Evolutionary conservation across 2,329 filamentous ascomycete species (phyloP).

Genomic region (Pezizomycotina sp.): DNA sequence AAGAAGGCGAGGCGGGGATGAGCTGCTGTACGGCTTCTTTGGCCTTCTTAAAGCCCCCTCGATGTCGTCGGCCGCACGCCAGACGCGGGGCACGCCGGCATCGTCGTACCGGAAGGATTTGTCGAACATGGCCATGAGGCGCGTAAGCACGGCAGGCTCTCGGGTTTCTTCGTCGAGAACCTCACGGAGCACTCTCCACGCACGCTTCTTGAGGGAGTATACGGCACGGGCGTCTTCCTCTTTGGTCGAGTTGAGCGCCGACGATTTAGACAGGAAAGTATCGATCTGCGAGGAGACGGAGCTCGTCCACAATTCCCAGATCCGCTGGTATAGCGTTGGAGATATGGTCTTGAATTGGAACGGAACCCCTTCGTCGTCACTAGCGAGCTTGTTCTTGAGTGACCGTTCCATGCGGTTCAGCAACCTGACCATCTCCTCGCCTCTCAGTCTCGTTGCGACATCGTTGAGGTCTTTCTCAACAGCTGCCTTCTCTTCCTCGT

Average conservation of each 20-base stretch:
- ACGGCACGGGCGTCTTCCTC: constrained; percentile 85
- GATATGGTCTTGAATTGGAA: constrained; percentile 18
- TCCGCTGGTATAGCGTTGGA: constrained; percentile 64
- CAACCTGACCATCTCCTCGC: constrained; percentile 89
- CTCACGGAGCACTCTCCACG: constrained; percentile 75
- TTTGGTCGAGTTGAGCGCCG: constrained; percentile 68
- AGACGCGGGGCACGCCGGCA: constrained; percentile 82
- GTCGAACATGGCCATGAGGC: constrained; percentile 45
- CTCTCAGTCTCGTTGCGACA: constrained; percentile 65
- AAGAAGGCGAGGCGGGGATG: constrained; percentile 68
- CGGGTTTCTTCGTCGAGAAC: constrained; percentile 71
- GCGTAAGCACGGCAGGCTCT: constrained; percentile 16
- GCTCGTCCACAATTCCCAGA: constrained; percentile 72
- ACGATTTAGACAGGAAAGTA: constrained; percentile 10
- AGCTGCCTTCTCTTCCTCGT: constrained; percentile 58
- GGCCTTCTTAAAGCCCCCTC: no score
- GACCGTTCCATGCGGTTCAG: constrained; percentile 84
- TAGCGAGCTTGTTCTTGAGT: constrained; percentile 73
- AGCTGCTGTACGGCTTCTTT: constrained; percentile 69
- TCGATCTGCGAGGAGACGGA: constrained; percentile 40
- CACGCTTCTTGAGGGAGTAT: constrained; percentile 84
- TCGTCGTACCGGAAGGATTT: constrained; percentile 99
- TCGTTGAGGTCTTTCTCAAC: constrained; percentile 86
- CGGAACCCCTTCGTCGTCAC: constrained; percentile 13
- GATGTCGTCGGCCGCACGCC: constrained; percentile 92